These are phyloP conservation scores for Gracilaria caudata DNA, from an alignment of 23 red algal species.

Conservation along the genomic window DNA sequence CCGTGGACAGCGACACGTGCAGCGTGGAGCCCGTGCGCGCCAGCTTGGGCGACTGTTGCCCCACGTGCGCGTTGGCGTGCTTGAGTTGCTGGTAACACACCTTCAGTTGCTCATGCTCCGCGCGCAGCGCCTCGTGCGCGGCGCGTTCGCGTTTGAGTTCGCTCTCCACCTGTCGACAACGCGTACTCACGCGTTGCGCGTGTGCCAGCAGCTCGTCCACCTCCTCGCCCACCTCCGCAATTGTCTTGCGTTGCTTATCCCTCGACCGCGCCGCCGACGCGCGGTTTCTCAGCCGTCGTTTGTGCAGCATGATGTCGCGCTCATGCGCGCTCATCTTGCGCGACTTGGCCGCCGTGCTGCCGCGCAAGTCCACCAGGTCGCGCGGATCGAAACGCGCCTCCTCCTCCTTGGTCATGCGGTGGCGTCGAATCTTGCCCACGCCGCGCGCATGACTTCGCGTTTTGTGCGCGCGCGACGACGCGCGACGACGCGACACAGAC, in stretches of 20 bases:
- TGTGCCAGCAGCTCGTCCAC: conserved; percentile 36
- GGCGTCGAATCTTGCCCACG: conserved; percentile 66
- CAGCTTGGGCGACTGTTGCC: neutral
- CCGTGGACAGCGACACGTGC: conserved; percentile 50
- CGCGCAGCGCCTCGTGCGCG: conserved; percentile 16
- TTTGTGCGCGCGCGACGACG: neutral
- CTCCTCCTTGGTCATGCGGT: conserved; percentile 74
- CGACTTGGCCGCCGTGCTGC: conserved; percentile 80
- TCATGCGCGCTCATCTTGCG: conserved; percentile 82
- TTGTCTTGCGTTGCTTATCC: conserved; percentile 54
- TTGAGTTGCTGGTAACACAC: neutral
- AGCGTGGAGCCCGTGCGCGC: conserved; percentile 4
- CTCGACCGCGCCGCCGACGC: conserved; percentile 66
- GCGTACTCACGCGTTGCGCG: neutral
- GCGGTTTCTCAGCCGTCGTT: conserved; percentile 80
- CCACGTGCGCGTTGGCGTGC: neutral
- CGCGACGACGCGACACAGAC: neutral
- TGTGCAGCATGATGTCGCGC: conserved; percentile 80
- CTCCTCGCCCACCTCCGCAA: conserved; percentile 42
- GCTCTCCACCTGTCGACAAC: conserved; percentile 31
- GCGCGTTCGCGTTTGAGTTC: neutral
- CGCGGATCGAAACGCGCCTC: conserved; percentile 56
- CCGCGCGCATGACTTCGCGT: conserved; percentile 29
- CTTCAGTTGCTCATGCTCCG: conserved; percentile 13
- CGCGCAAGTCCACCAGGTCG: conserved; percentile 62